These are phyloP conservation scores for Boletus pseudopeckii DNA, from an alignment of 768 basidiomycete genomes.

Conservation along the genomic window DNA sequence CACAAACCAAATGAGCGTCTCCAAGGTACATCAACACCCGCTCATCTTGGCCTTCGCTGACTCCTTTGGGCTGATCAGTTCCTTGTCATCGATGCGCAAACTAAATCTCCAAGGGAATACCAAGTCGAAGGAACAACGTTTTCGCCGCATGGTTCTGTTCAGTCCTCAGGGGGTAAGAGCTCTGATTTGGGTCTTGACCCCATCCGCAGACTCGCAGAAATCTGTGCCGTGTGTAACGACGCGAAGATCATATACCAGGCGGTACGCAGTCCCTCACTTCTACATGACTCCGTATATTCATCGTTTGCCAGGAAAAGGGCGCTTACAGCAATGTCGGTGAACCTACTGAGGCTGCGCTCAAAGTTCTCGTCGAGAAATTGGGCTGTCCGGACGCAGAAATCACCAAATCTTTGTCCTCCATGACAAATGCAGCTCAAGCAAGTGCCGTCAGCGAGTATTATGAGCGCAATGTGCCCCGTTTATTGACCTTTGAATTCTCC, in stretches of 20 bases:
- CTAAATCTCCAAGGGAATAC: conserved; percentile 59
- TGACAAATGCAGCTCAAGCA: conserved; percentile 62
- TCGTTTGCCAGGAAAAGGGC: conserved; percentile 61
- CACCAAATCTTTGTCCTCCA: conserved; percentile 50
- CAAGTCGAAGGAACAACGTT: conserved; percentile 90
- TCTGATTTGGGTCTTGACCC: conserved; percentile 63
- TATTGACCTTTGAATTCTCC: conserved; percentile 96
- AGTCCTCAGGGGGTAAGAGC: conserved; percentile 59
- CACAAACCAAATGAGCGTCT: conserved; percentile 97
- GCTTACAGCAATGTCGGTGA: conserved; percentile 85
- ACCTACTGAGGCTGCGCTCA: conserved; percentile 95
- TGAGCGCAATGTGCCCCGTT: conserved; percentile 68
- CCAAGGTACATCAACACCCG: conserved; percentile 47
- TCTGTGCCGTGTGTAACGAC: conserved; percentile 92
- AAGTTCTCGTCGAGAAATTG: conserved; percentile 93
- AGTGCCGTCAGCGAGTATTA: conserved; percentile 84
- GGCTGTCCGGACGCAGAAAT: conserved; percentile 65
- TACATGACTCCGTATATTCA: neutral
- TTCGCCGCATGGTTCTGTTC: conserved; percentile 77
- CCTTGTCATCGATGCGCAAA: conserved; percentile 58
- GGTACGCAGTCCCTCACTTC: conserved; percentile 40
- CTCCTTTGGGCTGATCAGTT: conserved; percentile 49
- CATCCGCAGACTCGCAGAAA: conserved; percentile 84
- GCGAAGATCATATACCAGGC: conserved; percentile 82
- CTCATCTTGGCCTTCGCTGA: conserved; percentile 3